phyloP scores from a whole-genome alignment of 768 basidiomycete species.

The Termitomyces sp. region DNA sequence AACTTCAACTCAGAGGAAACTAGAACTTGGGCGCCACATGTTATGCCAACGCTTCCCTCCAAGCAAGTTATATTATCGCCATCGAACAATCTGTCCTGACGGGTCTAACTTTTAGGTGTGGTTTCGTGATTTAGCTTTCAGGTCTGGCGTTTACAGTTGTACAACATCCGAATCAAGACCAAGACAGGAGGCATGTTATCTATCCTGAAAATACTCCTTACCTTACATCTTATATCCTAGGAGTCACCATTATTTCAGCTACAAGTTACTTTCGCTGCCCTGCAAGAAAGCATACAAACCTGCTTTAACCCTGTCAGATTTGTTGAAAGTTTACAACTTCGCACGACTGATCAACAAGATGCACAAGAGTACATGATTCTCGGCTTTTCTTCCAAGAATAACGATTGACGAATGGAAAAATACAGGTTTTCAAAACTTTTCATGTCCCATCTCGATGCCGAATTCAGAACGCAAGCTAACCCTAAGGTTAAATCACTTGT shows the following conservation, averaged over 20 bases:
- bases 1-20: not conserved
- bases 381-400: not conserved
- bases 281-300: slow-evolving; percentile 64
- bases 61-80: slow-evolving; percentile 38
- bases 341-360: slow-evolving; percentile 88
- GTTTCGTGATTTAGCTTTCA: slow-evolving; percentile 82
- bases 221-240: slow-evolving; percentile 25
- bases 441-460: slow-evolving; percentile 80
- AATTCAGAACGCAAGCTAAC: slow-evolving; percentile 78
- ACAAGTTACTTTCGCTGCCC: slow-evolving; percentile 77
- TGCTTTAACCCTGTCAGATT: slow-evolving; percentile 83
- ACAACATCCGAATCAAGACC: slow-evolving; percentile 44
- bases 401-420: not conserved
- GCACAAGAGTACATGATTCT: slow-evolving; percentile 75
- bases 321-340: slow-evolving; percentile 77
- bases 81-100: not conserved
- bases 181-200: slow-evolving; percentile 28
- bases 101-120: slow-evolving; percentile 56
- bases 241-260: slow-evolving; percentile 76
- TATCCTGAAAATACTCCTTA: not conserved
- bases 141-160: slow-evolving; percentile 78
- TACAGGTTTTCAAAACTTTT: slow-evolving; percentile 90
- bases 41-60: slow-evolving; percentile 93
- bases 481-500: slow-evolving; percentile 62
- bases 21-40: slow-evolving; percentile 97